Conservation (phyloP, 805 yeast genomes). For the Spathaspora girioi region DNA sequence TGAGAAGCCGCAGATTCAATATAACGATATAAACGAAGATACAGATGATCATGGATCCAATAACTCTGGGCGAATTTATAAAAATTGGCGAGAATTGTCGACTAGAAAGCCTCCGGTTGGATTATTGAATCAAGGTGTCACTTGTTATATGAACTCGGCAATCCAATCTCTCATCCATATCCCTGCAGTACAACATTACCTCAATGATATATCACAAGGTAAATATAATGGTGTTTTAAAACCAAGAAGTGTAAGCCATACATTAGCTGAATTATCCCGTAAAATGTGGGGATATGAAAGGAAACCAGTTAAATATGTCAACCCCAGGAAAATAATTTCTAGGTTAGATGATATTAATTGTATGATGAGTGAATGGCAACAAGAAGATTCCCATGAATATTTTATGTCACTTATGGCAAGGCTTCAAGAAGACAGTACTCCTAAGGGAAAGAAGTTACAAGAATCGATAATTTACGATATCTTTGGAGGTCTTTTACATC, state of each 20-base stretch:
- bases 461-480: slow-evolving; percentile 84
- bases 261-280: slow-evolving; percentile 62
- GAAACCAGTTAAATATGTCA: slow-evolving; percentile 45
- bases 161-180: slow-evolving; percentile 87
- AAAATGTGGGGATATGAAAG: slow-evolving; percentile 63
- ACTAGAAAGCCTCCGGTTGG: slow-evolving; percentile 62
- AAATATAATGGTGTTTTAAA: slow-evolving; percentile 45
- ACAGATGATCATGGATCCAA: slow-evolving; percentile 63
- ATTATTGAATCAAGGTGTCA: slow-evolving; percentile 85
- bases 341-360: slow-evolving; percentile 82
- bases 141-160: slow-evolving; percentile 95
- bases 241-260: slow-evolving; percentile 58
- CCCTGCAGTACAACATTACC: slow-evolving; percentile 85
- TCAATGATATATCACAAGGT: slow-evolving; percentile 59
- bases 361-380: slow-evolving; percentile 97
- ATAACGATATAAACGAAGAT: slow-evolving; percentile 45
- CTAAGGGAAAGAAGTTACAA: slow-evolving; percentile 80
- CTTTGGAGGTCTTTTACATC: slow-evolving; percentile 87
- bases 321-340: slow-evolving; percentile 71
- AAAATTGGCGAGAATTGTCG: slow-evolving; percentile 64
- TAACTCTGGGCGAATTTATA: slow-evolving; percentile 53
- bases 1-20: neutral
- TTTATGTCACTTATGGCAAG: slow-evolving; percentile 88
- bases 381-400: slow-evolving; percentile 97
- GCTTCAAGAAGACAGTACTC: slow-evolving; percentile 88